These are phyloP conservation scores for Trametes versicolor DNA, from an alignment of 1,284 basidiomycete species.

Conservation along the genomic window DNA sequence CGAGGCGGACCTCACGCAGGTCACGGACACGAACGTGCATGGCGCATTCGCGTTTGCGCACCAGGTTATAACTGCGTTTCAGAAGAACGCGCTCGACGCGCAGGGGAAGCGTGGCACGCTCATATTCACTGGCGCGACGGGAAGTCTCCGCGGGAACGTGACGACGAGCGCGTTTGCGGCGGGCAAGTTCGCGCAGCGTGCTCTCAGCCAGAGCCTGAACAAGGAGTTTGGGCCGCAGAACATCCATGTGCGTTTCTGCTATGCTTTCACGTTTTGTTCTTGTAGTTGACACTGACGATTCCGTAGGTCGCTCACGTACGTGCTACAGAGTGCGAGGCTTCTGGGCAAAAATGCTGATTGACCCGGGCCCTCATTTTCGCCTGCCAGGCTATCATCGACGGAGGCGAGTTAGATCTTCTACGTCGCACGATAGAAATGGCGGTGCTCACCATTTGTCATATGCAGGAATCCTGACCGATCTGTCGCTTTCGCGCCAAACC, in stretches of 20 bases:
- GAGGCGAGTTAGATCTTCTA: slow-evolving; percentile 37
- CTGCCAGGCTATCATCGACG: slow-evolving; percentile 52
- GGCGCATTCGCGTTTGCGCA: slow-evolving; percentile 76
- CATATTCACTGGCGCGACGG: slow-evolving; percentile 84
- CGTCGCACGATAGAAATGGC: neutral
- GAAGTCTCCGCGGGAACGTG: slow-evolving; percentile 70
- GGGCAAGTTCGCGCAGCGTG: slow-evolving; percentile 73
- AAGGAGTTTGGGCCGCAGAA: slow-evolving; percentile 85
- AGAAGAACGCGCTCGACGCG: slow-evolving; percentile 62
- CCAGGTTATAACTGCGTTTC: slow-evolving; percentile 69
- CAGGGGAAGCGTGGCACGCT: slow-evolving; percentile 66
- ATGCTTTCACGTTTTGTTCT: neutral
- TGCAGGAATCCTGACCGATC: slow-evolving; percentile 60
- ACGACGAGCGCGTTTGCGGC: slow-evolving; percentile 74
- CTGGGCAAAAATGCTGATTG: neutral
- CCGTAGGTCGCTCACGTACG: slow-evolving; percentile 71
- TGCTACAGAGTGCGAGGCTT: slow-evolving; percentile 24
- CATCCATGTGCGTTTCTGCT: slow-evolving; percentile 71
- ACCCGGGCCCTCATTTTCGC: neutral
- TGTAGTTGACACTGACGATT: neutral
- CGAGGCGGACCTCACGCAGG: slow-evolving; percentile 61
- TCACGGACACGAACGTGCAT: slow-evolving; percentile 63
- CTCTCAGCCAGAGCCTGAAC: slow-evolving; percentile 77
- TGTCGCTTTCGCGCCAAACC: slow-evolving; percentile 38
- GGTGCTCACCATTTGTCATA: neutral